Evolutionary conservation across 1,139 yeast species (phyloP), one percentile per base, ranked within the genome.

Genomic region (Debaryomycetaceae sp.): DNA sequence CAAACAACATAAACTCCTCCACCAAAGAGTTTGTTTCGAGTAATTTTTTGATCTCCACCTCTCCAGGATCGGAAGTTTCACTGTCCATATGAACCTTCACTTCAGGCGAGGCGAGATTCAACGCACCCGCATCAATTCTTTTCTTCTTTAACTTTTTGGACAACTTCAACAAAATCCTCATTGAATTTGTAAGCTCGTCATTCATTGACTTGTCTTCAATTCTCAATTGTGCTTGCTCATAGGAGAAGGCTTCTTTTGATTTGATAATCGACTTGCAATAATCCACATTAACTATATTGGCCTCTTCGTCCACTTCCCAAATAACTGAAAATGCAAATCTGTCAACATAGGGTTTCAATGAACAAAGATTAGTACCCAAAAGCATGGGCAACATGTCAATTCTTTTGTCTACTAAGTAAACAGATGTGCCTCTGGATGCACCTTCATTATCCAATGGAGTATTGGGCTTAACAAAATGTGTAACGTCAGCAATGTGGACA

Each of bases 401-500:
- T 76, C 99, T 87, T 66, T 95, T 93, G 63, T 95, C 99, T n/a
- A 95, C 99, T 49, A 95, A 75, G 65, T 95, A 95, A 4, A 93
- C 97, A 5, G 99, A 91, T 0, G 99, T 95, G 60, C 97, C 98
- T 66, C 99, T 81, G 2, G 96, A 78, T 1, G 98, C 96, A 66
- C 98, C 99, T 68, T 95, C 99, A 41, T 81, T 86, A 63, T 95
- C 99, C 49, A 95, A 74, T 0, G 99, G 84, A 5, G 97, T 90
- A 52, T 84, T 87, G 0, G 99, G 85, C 64, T 90, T 89, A 41
- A 95, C 99, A 58, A 95, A 95, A 66, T 95, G 96, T 1, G 98
- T 89, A 22, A 95, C 99, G 69, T 95, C 99, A 6, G 99, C 99
- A 70, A 95, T 95, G 63, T 95, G 99, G 33, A 95, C 99, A 59